Evolutionary conservation across 1,139 yeast genomes (phyloP), one percentile per base, ranked within the genome.

Genomic region (Debaryomyces subglobosus): DNA sequence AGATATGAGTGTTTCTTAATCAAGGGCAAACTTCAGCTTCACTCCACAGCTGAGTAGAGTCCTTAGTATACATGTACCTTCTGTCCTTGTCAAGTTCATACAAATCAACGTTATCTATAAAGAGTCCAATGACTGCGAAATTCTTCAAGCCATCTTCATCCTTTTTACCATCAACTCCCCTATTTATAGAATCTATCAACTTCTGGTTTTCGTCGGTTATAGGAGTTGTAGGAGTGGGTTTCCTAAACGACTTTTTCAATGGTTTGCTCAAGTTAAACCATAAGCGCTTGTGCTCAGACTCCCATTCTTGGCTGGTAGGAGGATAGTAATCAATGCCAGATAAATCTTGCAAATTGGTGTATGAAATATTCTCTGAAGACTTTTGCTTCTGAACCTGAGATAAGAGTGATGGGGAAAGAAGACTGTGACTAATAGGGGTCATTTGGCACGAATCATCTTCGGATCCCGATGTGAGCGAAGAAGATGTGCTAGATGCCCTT

Each of bases 141-240:
- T 88, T 84, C 59, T 81, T 84, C 50, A 79, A 72, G 1, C 95
- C 96, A 32, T 79, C 78, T 25, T 68, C 84, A 45, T 83, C 89
- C 59, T 84, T 80, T 45, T 84, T 78, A 7, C 96, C 96, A 65
- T 89, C 96, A 12, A 89, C 96, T 5, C 96, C 95, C 55, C 96
- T 77, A 44, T 81, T 75, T 45, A 89, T 85, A 47, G 87, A 80
- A 64, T 89, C 96, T 39, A 89, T 69, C 49, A 73, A 63, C 59
- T 80, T 81, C 37, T 75, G 74, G 49, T 79, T 79, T 33, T 80
- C 85, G n/a, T 73, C 75, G n/a, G 81, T 78, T 63, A 89, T 63
- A 21, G 70, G 68, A 1, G 82, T 69, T 20, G 86, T 85, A 0
- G 96, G 96, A 1, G 77, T 67, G 0, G 96, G 96, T 56, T 83